Conservation (phyloP, 2,329 filamentous ascomycete genomes). For the Cladophialophora immunda region DNA sequence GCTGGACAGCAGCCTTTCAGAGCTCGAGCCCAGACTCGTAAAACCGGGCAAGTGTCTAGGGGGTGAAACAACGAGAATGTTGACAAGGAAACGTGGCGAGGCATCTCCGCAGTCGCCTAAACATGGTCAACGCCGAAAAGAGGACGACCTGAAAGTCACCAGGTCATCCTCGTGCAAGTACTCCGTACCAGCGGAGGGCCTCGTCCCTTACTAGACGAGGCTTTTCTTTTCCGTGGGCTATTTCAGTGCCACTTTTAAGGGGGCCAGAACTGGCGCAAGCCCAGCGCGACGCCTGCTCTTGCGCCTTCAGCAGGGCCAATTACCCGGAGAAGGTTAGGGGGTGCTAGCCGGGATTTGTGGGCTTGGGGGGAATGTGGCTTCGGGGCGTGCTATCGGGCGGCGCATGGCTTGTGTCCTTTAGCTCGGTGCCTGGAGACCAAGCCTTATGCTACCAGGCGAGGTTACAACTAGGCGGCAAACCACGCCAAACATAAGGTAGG, state of each 20-base stretch:
- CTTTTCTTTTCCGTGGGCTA: constrained; percentile 23
- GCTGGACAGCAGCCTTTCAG: background rate
- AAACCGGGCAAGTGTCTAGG: background rate
- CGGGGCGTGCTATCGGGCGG: background rate
- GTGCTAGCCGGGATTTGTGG: constrained; percentile 10
- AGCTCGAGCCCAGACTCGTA: background rate
- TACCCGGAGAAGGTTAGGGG: constrained; percentile 19
- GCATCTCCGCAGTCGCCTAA: background rate
- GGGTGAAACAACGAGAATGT: background rate
- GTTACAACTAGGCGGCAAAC: background rate
- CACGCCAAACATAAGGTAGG: no score
- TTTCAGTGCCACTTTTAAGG: constrained; percentile 11
- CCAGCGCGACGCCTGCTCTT: constrained; percentile 9
- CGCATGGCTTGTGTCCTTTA: background rate
- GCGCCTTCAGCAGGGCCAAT: constrained; percentile 2
- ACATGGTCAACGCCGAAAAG: background rate
- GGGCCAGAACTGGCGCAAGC: constrained; percentile 15
- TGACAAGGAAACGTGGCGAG: background rate
- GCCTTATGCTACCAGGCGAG: background rate
- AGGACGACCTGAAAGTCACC: background rate
- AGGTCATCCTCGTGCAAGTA: background rate
- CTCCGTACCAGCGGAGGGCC: no score
- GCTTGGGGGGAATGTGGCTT: constrained; percentile 26
- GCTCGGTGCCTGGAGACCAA: background rate
- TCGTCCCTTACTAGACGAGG: no score